Evolutionary conservation across 495 filamentous ascomycete species (phyloP), one percentile per base, ranked within the genome.

Genomic region (Letharia lupina): DNA sequence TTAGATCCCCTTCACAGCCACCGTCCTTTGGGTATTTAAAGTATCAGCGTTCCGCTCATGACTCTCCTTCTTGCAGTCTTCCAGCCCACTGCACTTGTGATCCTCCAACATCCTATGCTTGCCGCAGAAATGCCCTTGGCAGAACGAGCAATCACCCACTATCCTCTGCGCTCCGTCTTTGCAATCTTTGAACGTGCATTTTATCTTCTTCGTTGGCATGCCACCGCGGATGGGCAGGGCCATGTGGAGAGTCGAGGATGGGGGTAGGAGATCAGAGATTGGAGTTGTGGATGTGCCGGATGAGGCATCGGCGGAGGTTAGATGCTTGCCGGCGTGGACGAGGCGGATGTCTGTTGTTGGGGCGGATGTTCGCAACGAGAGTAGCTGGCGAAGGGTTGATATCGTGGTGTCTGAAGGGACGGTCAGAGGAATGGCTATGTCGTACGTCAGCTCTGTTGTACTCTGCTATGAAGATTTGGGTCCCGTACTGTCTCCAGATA

Each of bases 41-140:
- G 94, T 93, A 71, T 91, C 89, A 66, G 89, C 89, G 73, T 98
- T 98, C 61, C 89, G 85, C 74, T 93, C 91, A 76, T 95, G 90
- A 23, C 87, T 89, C 75, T 96, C 91, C 81, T 94, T 91, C 84
- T 96, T 97, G 83, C 92, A 96, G 78, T 96, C 88, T 78, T 98
- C 95, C 67, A 98, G 79, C n/a, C 92, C 92, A 65, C 82, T 84
- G 78, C 94, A 98, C 74, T 90, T 88, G 79, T 98, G 94, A 67
- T 91, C 88, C 78, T 98, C 94, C 59, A 98, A 76, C 76, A 98
- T 84, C 20, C 94, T 82, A 79, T 98, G 94, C 80, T 90, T 92
- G 62, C 88, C 90, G 79, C 94, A 98, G 80, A 89, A 98, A 75
- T 94, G 89, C 20, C 92, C 92, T 61, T 86, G 79, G 81, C 94